phyloP scores from a whole-genome alignment of 495 filamentous ascomycete genomes.

The Annulohypoxylon moriforme region DNA sequence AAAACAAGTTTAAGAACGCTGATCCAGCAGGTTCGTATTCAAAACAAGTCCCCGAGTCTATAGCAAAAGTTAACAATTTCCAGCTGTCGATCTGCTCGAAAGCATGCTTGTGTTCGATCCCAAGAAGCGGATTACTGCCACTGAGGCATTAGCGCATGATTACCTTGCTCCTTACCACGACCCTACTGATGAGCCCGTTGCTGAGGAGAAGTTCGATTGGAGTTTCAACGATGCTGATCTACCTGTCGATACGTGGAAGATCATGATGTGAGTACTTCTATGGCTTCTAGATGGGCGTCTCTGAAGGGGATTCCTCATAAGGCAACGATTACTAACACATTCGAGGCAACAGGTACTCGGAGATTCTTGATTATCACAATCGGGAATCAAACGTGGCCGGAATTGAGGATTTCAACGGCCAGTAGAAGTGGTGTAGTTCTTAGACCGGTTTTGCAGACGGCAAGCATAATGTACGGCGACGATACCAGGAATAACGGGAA shows the following conservation, averaged over 20 bases:
- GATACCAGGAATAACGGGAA: constrained; percentile 36
- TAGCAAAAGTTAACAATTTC: constrained; percentile 13
- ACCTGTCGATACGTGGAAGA: constrained; percentile 99
- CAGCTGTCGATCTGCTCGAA: constrained; percentile 94
- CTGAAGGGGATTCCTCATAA: not conserved
- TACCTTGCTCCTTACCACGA: constrained; percentile 98
- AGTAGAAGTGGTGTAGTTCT: constrained; percentile 46
- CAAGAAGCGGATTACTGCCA: constrained; percentile 86
- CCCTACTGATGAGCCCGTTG: constrained; percentile 92
- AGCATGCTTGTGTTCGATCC: constrained; percentile 98
- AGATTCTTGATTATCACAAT: constrained; percentile 99
- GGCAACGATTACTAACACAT: constrained; percentile 40
- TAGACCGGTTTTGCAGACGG: constrained; percentile 32
- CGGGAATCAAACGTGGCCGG: constrained; percentile 69
- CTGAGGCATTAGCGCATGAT: constrained; percentile 85
- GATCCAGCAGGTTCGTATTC: constrained; percentile 82
- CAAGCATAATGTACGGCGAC: constrained; percentile 40
- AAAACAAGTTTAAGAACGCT: constrained; percentile 94
- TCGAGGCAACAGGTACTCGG: constrained; percentile 83
- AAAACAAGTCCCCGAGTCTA: not conserved
- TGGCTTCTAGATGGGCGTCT: constrained; percentile 35
- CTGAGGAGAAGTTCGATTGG: constrained; percentile 99
- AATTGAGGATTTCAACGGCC: constrained; percentile 55
- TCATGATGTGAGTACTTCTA: constrained; percentile 86
- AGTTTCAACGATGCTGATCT: constrained; percentile 99